A percentile compares a stretch with the other conserved stretches of the same genome.
Conservation (phyloP, 2,329 filamentous ascomycete genomes). For the Parastagonospora avenae region DNA sequence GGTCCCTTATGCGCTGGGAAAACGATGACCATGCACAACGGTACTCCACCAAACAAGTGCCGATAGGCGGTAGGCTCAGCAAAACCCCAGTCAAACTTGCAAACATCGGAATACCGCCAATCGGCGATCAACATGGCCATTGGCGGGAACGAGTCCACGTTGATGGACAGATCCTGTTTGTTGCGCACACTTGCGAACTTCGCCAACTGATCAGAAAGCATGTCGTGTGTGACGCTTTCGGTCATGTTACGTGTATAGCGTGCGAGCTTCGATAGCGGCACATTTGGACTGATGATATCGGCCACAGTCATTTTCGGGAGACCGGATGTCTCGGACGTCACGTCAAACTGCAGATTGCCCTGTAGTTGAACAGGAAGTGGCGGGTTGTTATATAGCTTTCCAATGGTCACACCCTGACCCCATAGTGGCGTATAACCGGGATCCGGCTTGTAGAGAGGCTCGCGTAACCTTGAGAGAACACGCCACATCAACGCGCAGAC, state of each 20-base stretch:
- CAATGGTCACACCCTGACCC: slow-evolving; percentile 1
- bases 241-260: neutral
- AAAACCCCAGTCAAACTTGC: neutral
- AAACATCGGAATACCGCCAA: neutral
- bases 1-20: slow-evolving; percentile 1
- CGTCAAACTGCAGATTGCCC: slow-evolving; percentile 4
- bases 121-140: neutral
- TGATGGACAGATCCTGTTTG: neutral
- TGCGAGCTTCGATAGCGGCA: neutral
- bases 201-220: neutral
- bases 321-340: neutral
- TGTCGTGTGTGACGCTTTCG: neutral
- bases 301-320: neutral
- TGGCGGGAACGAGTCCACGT: neutral
- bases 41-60: slow-evolving; percentile 1
- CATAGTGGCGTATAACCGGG: neutral
- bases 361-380: neutral
- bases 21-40: neutral
- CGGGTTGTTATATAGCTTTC: neutral
- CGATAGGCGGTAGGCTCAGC: neutral
- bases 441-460: neutral
- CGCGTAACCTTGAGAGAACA: neutral
- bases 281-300: neutral
- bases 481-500: slow-evolving; percentile 5
- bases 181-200: neutral